These are phyloP conservation scores for Zea mays DNA, from an alignment of 176 grass and related monocot species.

Conservation along the genomic window DNA sequence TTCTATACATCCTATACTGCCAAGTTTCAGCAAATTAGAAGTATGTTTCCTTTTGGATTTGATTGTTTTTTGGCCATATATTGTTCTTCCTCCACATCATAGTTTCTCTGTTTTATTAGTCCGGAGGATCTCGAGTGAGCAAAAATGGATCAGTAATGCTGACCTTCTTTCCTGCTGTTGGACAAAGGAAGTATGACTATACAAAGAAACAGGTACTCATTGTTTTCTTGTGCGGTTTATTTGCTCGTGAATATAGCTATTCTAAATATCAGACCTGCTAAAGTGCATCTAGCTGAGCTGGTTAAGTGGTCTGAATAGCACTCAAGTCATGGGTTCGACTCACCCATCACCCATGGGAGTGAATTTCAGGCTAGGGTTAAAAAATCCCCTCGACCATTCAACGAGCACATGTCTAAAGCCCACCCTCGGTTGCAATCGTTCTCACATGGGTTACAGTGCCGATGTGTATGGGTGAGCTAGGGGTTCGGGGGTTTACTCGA, in stretches of 20 bases:
- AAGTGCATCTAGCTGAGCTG: too few relatives aligned
- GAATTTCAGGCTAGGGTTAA: too few relatives aligned
- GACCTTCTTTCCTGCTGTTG: constrained; percentile 81
- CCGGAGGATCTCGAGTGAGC: constrained; percentile 58
- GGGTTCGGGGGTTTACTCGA: too few relatives aligned
- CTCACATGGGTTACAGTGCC: too few relatives aligned
- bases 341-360: too few relatives aligned
- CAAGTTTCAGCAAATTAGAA: constrained; percentile 60
- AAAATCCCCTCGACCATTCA: too few relatives aligned
- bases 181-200: constrained; percentile 81
- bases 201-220: constrained; percentile 74
- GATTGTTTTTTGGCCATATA: constrained; percentile 3
- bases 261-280: background rate
- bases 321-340: too few relatives aligned
- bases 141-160: constrained; percentile 76
- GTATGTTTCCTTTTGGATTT: constrained; percentile 49
- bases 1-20: constrained; percentile 62
- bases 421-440: too few relatives aligned
- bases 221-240: background rate
- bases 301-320: too few relatives aligned
- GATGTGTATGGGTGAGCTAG: too few relatives aligned
- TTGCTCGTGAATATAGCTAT: constrained; percentile 6
- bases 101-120: constrained; percentile 44
- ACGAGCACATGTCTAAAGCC: too few relatives aligned
- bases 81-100: constrained; percentile 23